Base-by-base conservation (phyloP, 108 stramenopile species). In the Fragilariopsis cylindrus region DNA sequence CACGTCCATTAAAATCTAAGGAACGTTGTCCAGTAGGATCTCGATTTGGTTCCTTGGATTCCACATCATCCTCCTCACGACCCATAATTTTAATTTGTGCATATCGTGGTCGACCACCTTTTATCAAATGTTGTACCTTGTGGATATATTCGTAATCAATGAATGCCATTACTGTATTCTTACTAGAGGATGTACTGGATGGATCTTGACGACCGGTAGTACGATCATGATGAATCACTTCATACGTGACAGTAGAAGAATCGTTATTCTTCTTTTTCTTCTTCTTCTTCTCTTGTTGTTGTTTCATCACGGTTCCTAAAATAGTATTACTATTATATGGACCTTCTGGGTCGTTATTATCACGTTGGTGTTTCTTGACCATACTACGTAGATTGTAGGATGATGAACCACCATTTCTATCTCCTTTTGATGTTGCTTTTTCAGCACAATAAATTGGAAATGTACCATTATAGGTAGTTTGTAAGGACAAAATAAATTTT, bases 1-100 rank as follows among this genome's bases (percentile, higher is more conserved):
- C 83, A n/a, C 83, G 78, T 8, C 83, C 83, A 39, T 57, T 15
- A 57, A 75, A 73, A 48, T 84, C 57, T 3, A 78, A 62, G 7
- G 56, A 13, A 13, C 46, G 44, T 50, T 53, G 47, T 44, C 70
- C 71, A 16, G 21, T 45, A 16, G 43, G 4, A 21, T 71, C 48
- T 4, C 0, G 12, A 19, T 39, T 41, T 4, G 76, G 76, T 62
- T 70, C 48, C 49, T 56, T 54, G 0, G 76, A 52, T 63, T 76
- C 69, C 18, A 42, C 76, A 7, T 19, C 19, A 1, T 18, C 53
- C 0, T 30, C n/a, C 45, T 21, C 11, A 30, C 62, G 57, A 21
- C 64, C 76, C 7, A 19, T 6, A 48, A 76, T 57, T 47, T 58
- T 40, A 1, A 76, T 48, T 9, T 57, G 13, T 8, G 50, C 68